A percentile compares a stretch with the other conserved stretches of the same genome.
Evolutionary conservation across 352 stramenopile genomes (phyloP).

Genomic region (Pythium brachiatum): DNA sequence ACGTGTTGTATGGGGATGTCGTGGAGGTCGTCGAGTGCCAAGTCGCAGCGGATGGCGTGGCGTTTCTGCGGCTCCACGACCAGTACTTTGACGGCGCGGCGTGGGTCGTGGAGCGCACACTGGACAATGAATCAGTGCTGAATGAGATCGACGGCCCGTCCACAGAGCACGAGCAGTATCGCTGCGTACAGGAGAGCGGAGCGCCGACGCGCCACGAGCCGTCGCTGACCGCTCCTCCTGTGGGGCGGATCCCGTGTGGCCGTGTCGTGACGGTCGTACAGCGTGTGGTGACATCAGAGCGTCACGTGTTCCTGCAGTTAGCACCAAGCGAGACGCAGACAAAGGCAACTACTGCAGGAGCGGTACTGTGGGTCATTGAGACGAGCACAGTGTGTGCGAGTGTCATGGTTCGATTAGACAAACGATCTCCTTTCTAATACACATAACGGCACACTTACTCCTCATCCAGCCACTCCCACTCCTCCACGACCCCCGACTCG

Average conservation of each 20-base stretch:
- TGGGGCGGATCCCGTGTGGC: slow-evolving; percentile 58
- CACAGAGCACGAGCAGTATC: slow-evolving; percentile 33
- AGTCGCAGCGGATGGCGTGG: slow-evolving; percentile 44
- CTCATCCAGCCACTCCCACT: slow-evolving; percentile 47
- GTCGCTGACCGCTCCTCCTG: slow-evolving; percentile 50
- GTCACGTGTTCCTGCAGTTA: slow-evolving; percentile 59
- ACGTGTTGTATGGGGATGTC: slow-evolving; percentile 74
- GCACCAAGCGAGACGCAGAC: background rate
- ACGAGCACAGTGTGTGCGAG: slow-evolving; percentile 76
- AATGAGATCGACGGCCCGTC: slow-evolving; percentile 59
- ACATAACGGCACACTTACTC: background rate
- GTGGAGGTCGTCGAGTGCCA: slow-evolving; percentile 59
- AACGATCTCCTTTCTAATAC: background rate
- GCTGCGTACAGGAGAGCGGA: slow-evolving; percentile 68
- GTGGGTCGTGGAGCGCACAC: slow-evolving; percentile 71
- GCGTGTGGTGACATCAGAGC: slow-evolving; percentile 55
- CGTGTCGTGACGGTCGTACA: slow-evolving; percentile 49
- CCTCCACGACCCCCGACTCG: slow-evolving; percentile 25
- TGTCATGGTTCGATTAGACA: slow-evolving; percentile 47
- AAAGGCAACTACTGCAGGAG: background rate
- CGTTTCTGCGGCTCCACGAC: slow-evolving; percentile 59
- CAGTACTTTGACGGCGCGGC: slow-evolving; percentile 67
- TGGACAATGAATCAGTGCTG: slow-evolving; percentile 77
- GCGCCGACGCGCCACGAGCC: slow-evolving; percentile 57
- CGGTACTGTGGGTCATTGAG: slow-evolving; percentile 61